phyloP scores from a whole-genome alignment of 345 rosid genomes.

The Aquilaria malaccensis region DNA sequence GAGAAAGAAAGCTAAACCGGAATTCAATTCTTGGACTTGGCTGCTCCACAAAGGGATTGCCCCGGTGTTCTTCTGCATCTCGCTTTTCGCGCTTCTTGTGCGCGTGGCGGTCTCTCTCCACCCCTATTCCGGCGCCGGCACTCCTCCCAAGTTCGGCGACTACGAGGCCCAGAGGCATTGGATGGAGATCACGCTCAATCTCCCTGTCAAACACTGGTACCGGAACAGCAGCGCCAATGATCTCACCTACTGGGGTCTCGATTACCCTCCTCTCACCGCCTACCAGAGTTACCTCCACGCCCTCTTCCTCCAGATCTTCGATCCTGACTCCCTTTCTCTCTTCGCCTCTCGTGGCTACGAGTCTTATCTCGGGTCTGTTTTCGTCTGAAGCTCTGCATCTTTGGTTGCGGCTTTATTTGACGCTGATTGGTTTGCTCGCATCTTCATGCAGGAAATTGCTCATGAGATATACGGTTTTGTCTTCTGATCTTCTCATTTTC shows the following conservation, averaged over 20 bases:
- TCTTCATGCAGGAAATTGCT: slow-evolving; percentile 62
- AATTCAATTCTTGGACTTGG: slow-evolving; percentile 33
- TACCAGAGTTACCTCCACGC: slow-evolving; percentile 91
- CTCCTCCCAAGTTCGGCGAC: slow-evolving; percentile 81
- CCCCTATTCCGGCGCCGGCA: slow-evolving; percentile 79
- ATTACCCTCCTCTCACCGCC: slow-evolving; percentile 96
- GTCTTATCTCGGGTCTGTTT: slow-evolving; percentile 63
- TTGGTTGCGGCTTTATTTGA: background rate
- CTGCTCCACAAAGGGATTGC: slow-evolving; percentile 33
- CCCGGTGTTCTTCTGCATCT: slow-evolving; percentile 40
- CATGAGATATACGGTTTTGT: slow-evolving; percentile 91
- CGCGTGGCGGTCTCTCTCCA: slow-evolving; percentile 64
- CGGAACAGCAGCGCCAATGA: slow-evolving; percentile 58
- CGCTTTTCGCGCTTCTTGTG: slow-evolving; percentile 60
- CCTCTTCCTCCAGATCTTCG: slow-evolving; percentile 46
- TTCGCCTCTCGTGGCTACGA: slow-evolving; percentile 69
- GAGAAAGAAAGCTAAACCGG: slow-evolving; percentile 13
- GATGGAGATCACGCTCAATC: slow-evolving; percentile 96
- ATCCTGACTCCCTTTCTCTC: slow-evolving; percentile 64
- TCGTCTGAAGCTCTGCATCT: no score
- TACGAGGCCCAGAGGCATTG: slow-evolving; percentile 96
- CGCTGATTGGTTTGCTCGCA: slow-evolving; percentile 4
- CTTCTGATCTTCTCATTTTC: slow-evolving; percentile 70
- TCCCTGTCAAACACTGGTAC: slow-evolving; percentile 65
- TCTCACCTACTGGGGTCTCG: slow-evolving; percentile 91